Conservation (phyloP, 1,139 yeast genomes). For the Scheffersomyces quercinus region DNA sequence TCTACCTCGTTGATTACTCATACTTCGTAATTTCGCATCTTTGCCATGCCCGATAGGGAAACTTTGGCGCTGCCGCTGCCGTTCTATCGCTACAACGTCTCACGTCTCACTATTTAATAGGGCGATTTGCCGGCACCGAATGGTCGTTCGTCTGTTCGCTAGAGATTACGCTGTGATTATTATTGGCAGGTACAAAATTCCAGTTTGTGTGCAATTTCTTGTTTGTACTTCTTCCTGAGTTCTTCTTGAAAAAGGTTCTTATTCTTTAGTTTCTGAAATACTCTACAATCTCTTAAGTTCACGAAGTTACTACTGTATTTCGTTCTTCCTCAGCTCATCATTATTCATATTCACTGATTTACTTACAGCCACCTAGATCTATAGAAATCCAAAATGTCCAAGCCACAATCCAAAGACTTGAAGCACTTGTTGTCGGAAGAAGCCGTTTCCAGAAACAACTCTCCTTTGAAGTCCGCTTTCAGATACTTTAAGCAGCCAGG, state of each 20-base stretch:
- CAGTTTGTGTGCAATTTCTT: too few relatives aligned
- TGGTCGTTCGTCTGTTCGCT: too few relatives aligned
- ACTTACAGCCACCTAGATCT: neutral
- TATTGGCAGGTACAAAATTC: too few relatives aligned
- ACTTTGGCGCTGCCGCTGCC: too few relatives aligned
- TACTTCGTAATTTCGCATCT: too few relatives aligned
- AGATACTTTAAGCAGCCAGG: constrained; percentile 72
- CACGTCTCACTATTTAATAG: too few relatives aligned
- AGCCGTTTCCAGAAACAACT: constrained; percentile 71
- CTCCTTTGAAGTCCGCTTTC: constrained; percentile 84
- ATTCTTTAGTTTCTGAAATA: neutral
- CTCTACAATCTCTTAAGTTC: neutral
- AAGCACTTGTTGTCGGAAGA: constrained; percentile 76
- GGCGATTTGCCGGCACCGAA: too few relatives aligned
- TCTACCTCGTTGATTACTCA: too few relatives aligned
- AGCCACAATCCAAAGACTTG: constrained; percentile 60
- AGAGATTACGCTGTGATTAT: too few relatives aligned
- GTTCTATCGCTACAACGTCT: too few relatives aligned
- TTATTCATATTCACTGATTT: neutral
- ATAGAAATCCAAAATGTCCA: constrained; percentile 8
- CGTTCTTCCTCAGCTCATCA: neutral
- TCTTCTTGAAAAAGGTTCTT: neutral
- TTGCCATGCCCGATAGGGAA: too few relatives aligned
- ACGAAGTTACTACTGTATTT: too few relatives aligned
- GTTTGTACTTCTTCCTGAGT: neutral